Evolutionary conservation across 2,329 filamentous ascomycete genomes (phyloP), one percentile per base, ranked within the genome.

Genomic region (Macrophomina tecta): DNA sequence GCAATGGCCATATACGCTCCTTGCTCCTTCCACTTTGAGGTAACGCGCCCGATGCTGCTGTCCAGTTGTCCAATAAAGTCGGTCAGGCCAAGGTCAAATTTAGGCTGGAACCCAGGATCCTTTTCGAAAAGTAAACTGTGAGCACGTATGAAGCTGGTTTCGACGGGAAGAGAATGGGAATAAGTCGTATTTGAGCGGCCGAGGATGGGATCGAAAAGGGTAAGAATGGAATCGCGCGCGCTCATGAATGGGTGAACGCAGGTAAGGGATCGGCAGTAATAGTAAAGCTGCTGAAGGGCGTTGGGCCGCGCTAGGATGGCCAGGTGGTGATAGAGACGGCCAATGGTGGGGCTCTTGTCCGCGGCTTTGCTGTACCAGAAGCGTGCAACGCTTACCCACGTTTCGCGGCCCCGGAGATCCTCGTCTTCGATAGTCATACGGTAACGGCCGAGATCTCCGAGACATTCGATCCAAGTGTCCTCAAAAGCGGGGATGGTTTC

Each of bases 401-500:
- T 86, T 58, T 96, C 92, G 0, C 91, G 83, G 65, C 94, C 91
- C 2, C 86, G 79, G 18, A 91, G 83, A 69, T 95, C 90, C 30
- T 91, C 87, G 46, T 97, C 91, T 75, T 97, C 94, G 52, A 97
- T 93, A 0, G 93, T 93, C 93, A 97, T 97, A 0, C 90, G 84
- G 72, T 96, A 97, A 23, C 94, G 84, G 0, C 90, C 91, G 0
- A 97, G 79, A 73, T 98, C 94, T 0, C 94, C 94, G 0, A 98
- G 81, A 23, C 23, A 23, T 23, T 23, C 23, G 23, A 23, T 23
- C 23, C 23, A 23, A 23, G 23, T 23, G 23, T 95, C 91, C 63
- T 91, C 87, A 70, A 96, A 97, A 0, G 86, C 84, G 0, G 91
- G 89, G 0, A 97, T 92, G 0, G 92, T 97, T 72, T 98, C 94